Percentiles rank a stretch among this genome's conserved stretches.
These are phyloP conservation scores for Colletotrichum higginsianum DNA, from an alignment of 2,329 filamentous ascomycete species.

Conservation along the genomic window DNA sequence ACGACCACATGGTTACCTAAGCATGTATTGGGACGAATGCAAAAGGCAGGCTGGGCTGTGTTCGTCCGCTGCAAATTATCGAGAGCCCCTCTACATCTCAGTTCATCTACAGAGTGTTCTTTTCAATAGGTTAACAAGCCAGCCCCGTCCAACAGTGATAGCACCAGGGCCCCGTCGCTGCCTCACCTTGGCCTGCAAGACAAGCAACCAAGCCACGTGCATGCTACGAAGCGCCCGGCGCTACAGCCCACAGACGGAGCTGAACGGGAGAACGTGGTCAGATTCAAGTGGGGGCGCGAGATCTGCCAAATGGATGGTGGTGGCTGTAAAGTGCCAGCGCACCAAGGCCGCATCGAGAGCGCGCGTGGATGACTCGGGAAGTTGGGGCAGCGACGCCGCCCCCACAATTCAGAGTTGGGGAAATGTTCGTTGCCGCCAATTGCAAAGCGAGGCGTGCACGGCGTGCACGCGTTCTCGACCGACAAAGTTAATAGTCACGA, in stretches of 20 bases:
- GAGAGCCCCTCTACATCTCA: not conserved
- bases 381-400: slow-evolving; percentile 13
- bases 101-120: not conserved
- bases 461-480: not conserved
- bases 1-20: too few relatives aligned
- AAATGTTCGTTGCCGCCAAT: not conserved
- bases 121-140: not conserved
- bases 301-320: slow-evolving; percentile 24
- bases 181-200: not conserved
- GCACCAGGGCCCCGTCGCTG: not conserved
- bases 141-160: not conserved
- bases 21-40: not conserved
- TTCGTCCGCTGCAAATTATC: not conserved
- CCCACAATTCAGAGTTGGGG: slow-evolving; percentile 38
- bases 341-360: slow-evolving; percentile 20
- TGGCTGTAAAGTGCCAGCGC: slow-evolving; percentile 40
- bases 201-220: slow-evolving; percentile 7
- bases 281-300: slow-evolving; percentile 21
- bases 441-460: not conserved
- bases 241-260: slow-evolving; percentile 5
- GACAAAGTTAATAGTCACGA: not conserved
- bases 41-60: not conserved
- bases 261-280: slow-evolving; percentile 2
- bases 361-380: slow-evolving; percentile 36
- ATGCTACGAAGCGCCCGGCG: slow-evolving; percentile 20